These are phyloP conservation scores for Barnettozyma populi DNA, from an alignment of 805 yeast species.

Conservation along the genomic window DNA sequence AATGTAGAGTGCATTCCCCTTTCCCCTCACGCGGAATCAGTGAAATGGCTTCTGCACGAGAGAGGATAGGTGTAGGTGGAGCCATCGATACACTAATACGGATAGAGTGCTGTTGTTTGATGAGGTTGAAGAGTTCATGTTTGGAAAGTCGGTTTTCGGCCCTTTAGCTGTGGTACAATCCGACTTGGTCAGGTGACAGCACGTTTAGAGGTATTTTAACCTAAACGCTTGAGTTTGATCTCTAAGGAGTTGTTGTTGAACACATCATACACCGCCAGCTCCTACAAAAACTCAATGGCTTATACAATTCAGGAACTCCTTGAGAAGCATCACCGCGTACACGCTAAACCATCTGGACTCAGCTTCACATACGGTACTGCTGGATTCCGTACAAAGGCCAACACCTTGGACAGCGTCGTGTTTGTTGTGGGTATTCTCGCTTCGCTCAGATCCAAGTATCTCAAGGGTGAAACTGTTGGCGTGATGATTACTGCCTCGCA, in stretches of 20 bases:
- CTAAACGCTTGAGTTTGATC: too few relatives aligned
- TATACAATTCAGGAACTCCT: conserved; percentile 13
- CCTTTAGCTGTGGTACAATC: too few relatives aligned
- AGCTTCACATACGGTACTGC: conserved; percentile 87
- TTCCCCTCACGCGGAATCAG: conserved; percentile 21
- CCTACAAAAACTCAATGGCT: conserved; percentile 5
- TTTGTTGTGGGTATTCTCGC: conserved; percentile 83
- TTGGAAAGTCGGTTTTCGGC: not conserved
- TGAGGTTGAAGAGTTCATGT: too few relatives aligned
- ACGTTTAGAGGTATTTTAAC: too few relatives aligned
- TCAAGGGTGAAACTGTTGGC: conserved; percentile 73
- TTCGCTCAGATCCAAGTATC: conserved; percentile 66
- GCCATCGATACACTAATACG: conserved; percentile 34
- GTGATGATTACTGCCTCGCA: conserved; percentile 96
- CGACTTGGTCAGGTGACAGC: not conserved
- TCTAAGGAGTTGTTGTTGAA: too few relatives aligned
- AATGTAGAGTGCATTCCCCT: conserved; percentile 29
- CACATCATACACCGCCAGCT: not conserved
- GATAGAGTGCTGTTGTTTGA: not conserved
- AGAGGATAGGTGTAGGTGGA: conserved; percentile 43
- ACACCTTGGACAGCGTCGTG: conserved; percentile 69
- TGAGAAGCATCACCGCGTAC: conserved; percentile 13
- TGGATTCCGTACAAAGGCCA: conserved; percentile 81
- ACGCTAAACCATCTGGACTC: conserved; percentile 37
- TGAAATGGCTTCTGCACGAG: conserved; percentile 28